phyloP scores from a whole-genome alignment of 2,329 filamentous ascomycete species.

The Fusarium pseudoanthophilum region DNA sequence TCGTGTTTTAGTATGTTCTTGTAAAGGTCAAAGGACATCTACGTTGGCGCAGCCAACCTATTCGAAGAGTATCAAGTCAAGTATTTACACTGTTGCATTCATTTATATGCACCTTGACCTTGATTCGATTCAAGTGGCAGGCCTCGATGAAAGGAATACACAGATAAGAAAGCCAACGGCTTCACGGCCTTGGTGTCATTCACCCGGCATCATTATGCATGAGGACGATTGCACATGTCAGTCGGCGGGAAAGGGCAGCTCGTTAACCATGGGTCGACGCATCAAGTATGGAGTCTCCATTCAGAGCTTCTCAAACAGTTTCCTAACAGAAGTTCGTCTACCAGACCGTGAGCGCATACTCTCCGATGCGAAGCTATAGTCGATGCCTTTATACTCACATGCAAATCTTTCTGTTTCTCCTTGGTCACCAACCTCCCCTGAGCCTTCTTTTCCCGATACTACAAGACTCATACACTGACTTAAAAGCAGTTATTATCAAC shows the following conservation, averaged over 20 bases:
- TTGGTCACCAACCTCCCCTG: background rate
- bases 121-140: background rate
- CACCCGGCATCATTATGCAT: background rate
- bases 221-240: background rate
- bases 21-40: background rate
- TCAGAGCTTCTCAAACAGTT: background rate
- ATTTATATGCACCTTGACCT: background rate
- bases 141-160: slow-evolving; percentile 2
- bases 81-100: background rate
- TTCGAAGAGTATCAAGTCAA: background rate
- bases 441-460: background rate
- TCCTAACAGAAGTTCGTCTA: background rate
- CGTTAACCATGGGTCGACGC: background rate
- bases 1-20: background rate
- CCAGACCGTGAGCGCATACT: background rate
- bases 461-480: background rate
- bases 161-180: background rate
- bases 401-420: background rate
- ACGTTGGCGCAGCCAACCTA: too few species aligned
- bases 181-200: slow-evolving; percentile 1
- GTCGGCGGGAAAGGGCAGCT: background rate
- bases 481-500: background rate
- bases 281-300: background rate
- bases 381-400: background rate
- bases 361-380: background rate